A percentile compares a stretch with the other conserved stretches of the same genome.
Evolutionary conservation across 805 yeast species (phyloP).

Genomic region (Wickerhamiella vanderwaltii): DNA sequence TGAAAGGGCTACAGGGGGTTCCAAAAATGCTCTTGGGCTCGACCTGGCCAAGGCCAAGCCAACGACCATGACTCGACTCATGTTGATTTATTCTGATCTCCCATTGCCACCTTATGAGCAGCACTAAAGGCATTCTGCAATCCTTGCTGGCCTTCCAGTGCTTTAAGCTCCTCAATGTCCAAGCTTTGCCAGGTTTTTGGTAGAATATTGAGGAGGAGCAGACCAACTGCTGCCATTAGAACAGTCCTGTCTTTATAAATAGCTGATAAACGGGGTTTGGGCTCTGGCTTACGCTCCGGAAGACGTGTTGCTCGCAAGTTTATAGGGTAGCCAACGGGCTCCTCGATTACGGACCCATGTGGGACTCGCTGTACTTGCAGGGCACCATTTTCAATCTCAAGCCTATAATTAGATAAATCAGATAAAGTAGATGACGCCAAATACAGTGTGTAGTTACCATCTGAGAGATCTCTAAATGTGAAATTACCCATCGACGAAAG

Average conservation of each 20-base stretch:
- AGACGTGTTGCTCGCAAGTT: conserved; percentile 13
- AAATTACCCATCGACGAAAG: conserved; percentile 17
- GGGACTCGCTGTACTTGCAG: conserved; percentile 23
- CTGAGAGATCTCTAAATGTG: conserved; percentile 12
- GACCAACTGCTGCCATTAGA: background rate
- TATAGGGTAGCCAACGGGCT: conserved; percentile 26
- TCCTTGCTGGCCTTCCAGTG: conserved; percentile 23
- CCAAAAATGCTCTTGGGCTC: too few relatives aligned
- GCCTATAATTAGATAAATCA: conserved; percentile 13
- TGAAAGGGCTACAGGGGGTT: too few relatives aligned
- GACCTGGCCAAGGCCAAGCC: too few relatives aligned
- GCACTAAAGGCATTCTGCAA: conserved; percentile 22
- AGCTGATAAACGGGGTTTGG: conserved; percentile 1
- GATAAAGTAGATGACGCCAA: conserved; percentile 16
- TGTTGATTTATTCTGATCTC: too few relatives aligned
- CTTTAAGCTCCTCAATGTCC: conserved; percentile 11
- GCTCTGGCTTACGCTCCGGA: background rate
- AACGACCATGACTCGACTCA: too few relatives aligned
- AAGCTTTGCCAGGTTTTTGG: conserved; percentile 3
- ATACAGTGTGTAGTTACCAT: conserved; percentile 14
- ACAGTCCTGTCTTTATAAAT: conserved; percentile 6
- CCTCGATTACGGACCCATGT: conserved; percentile 23
- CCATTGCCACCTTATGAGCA: conserved; percentile 24
- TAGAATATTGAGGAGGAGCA: background rate
- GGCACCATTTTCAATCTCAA: conserved; percentile 19